These are phyloP conservation scores for Silene uniflora DNA, from an alignment of 148 eudicot species.

Conservation along the genomic window DNA sequence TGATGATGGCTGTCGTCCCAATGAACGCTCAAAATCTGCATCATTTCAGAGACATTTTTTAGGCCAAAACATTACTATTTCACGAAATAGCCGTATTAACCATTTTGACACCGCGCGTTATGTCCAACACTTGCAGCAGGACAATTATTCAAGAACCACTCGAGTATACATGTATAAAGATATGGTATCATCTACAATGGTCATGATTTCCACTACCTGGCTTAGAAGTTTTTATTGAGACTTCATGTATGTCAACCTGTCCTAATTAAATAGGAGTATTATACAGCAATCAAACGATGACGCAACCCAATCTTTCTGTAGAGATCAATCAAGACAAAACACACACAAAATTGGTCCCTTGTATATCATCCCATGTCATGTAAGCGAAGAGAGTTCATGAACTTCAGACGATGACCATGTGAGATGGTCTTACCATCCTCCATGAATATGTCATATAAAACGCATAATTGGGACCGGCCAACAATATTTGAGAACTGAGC, in stretches of 20 bases:
- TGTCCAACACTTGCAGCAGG: background rate
- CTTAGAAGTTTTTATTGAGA: background rate
- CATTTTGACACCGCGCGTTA: background rate
- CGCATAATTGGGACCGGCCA: background rate
- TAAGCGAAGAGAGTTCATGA: no score
- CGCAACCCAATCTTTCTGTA: background rate
- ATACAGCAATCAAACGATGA: background rate
- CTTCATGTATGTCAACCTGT: conserved; percentile 6
- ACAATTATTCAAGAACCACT: background rate
- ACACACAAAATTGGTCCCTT: conserved; percentile 17
- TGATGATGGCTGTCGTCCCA: conserved; percentile 36
- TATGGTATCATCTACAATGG: background rate
- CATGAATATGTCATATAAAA: background rate
- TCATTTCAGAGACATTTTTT: background rate
- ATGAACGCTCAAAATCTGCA: conserved; percentile 45
- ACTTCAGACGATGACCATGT: conserved; percentile 10
- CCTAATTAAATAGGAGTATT: background rate
- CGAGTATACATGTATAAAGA: background rate
- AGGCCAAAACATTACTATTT: background rate
- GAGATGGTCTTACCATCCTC: conserved; percentile 19
- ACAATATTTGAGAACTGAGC: conserved; percentile 3
- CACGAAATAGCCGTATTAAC: background rate
- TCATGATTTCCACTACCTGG: conserved; percentile 1
- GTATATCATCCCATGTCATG: conserved; percentile 17
- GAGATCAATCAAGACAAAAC: conserved; percentile 20